Evolutionary conservation across 768 basidiomycete species (phyloP), one percentile per base, ranked within the genome.

Genomic region (Suillus fuscotomentosus): DNA sequence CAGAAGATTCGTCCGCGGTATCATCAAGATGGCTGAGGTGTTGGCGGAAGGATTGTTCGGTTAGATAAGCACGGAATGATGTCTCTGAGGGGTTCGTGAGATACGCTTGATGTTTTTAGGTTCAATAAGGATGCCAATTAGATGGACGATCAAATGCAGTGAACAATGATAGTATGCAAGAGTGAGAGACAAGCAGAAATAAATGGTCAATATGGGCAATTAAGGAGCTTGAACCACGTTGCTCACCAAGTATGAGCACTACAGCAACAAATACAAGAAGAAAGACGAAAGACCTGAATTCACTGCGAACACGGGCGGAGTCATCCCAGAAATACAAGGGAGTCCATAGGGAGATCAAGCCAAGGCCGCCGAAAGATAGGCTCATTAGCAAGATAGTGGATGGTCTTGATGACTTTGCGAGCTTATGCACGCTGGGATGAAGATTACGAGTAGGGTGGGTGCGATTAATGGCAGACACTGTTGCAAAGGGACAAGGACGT

Each of bases 21-120:
- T 89, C 89, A 70, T 95, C 90, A 70, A 97, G 86, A 62, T 89
- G 89, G 65, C 88, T 92, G 65, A 98, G 85, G 76, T 98, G 95
- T 62, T 93, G 92, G 60, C 96, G 92, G 76, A 99, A 98, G 31
- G 95, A 96, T 72, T 93, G 92, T 73, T 97, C 95, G n/a, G 96
- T 99, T 69, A 99, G 88, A 79, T 94, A 96, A 22, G 94, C 83
- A 60, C 96, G 88, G 78, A 99, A 98, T 8, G 95, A 95, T 55
- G 88, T 88, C 77, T 98, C 95, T 63, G 90, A 88, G 27, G 97
- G 97, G 77, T 98, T 99, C 41, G 95, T 94, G 74, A 96, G 86
- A 81, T 95, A 95, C 56, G 96, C 97, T 98, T 80, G 51, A 65
- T 53, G 60, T 68, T 65, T 11, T 50, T 39, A 55, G 64, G 66